Percentiles rank a stretch among this genome's conserved stretches.
These are phyloP conservation scores for Barnettozyma wickerhamii DNA, from an alignment of 805 yeast species.

Conservation along the genomic window DNA sequence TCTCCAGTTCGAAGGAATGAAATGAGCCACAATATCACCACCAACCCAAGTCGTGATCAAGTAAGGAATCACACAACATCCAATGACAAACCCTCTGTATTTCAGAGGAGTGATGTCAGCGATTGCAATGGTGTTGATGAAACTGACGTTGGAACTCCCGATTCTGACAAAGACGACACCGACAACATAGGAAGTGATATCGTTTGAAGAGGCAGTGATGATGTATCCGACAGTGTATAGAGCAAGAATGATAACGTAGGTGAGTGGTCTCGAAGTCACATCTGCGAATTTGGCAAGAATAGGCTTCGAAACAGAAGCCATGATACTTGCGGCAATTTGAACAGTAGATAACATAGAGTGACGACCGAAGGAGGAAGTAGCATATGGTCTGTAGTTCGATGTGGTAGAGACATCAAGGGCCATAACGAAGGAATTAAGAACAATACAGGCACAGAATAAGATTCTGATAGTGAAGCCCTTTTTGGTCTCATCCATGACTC, in stretches of 20 bases:
- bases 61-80: constrained; percentile 35
- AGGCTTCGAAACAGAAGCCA: constrained; percentile 34
- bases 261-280: constrained; percentile 32
- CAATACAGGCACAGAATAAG: constrained; percentile 1
- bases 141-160: constrained; percentile 32
- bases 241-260: constrained; percentile 27
- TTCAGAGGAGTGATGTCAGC: constrained; percentile 35
- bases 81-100: constrained; percentile 32
- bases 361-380: constrained; percentile 32
- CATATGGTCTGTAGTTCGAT: constrained; percentile 30
- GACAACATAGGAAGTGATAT: constrained; percentile 29
- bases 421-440: constrained; percentile 5
- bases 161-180: constrained; percentile 33
- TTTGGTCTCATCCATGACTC: constrained; percentile 7
- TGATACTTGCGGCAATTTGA: constrained; percentile 32
- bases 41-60: constrained; percentile 36
- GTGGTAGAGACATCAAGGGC: constrained; percentile 29
- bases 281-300: constrained; percentile 36
- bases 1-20: constrained; percentile 36
- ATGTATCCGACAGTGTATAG: constrained; percentile 32
- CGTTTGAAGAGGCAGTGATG: constrained; percentile 31
- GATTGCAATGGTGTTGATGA: constrained; percentile 28
- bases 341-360: constrained; percentile 35
- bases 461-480: constrained; percentile 7
- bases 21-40: constrained; percentile 32